Conservation (phyloP, 2,329 filamentous ascomycete genomes). For the Ilyonectria mors-panacis region DNA sequence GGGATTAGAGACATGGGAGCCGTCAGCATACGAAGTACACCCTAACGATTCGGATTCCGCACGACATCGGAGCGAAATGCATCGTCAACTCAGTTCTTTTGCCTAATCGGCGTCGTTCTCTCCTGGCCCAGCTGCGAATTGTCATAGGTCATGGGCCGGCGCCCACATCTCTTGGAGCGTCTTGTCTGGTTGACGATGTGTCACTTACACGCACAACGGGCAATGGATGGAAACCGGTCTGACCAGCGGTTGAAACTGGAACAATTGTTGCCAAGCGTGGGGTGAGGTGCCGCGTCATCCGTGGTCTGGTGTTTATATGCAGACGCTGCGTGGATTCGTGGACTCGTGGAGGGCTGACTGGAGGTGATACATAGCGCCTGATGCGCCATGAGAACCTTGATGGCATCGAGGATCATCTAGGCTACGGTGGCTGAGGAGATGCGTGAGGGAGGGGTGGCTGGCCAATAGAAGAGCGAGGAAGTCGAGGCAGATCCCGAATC, state of each 20-base stretch:
- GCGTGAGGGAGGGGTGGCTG: slow-evolving; percentile 4
- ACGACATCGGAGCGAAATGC: not conserved
- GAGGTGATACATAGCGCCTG: slow-evolving; percentile 22
- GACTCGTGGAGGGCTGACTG: slow-evolving; percentile 17
- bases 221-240: slow-evolving; percentile 3
- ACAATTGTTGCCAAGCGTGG: slow-evolving; percentile 14
- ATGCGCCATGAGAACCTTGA: slow-evolving; percentile 46
- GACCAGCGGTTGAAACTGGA: slow-evolving; percentile 11
- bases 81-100: not conserved
- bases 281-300: slow-evolving; percentile 43
- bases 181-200: slow-evolving; percentile 7
- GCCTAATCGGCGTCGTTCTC: not conserved
- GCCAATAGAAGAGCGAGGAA: slow-evolving; percentile 33
- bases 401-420: slow-evolving; percentile 35
- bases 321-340: slow-evolving; percentile 26
- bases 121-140: slow-evolving; percentile 3
- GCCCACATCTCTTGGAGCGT: slow-evolving; percentile 4
- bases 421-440: slow-evolving; percentile 39
- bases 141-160: slow-evolving; percentile 1
- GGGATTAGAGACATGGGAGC: slow-evolving; percentile 8
- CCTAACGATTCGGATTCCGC: not conserved
- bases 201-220: slow-evolving; percentile 18
- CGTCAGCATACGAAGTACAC: slow-evolving; percentile 2
- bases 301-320: slow-evolving; percentile 27
- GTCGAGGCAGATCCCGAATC: slow-evolving; percentile 2